phyloP scores from a whole-genome alignment of 148 eudicot species.

The Nepenthes gracilis region DNA sequence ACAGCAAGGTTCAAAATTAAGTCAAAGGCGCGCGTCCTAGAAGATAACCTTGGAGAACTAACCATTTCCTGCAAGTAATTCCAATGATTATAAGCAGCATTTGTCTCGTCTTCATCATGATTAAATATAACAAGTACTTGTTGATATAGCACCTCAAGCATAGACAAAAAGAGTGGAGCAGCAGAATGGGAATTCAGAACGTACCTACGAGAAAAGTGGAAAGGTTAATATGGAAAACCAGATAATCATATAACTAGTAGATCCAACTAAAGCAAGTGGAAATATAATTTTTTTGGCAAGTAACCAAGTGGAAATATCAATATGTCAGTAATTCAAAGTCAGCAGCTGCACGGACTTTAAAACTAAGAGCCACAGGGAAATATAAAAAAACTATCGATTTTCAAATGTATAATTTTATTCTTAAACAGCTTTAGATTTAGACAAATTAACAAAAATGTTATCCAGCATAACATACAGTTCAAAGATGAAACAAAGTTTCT shows the following conservation, averaged over 20 bases:
- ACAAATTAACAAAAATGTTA: too few species aligned
- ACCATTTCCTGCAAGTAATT: slow-evolving; percentile 19
- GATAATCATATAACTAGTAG: neutral
- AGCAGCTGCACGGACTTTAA: neutral
- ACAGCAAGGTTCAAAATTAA: slow-evolving; percentile 92
- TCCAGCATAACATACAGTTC: too few species aligned
- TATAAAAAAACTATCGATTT: neutral
- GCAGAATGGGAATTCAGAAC: slow-evolving; percentile 79
- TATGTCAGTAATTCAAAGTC: too few species aligned
- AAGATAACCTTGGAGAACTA: slow-evolving; percentile 56
- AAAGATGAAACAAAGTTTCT: too few species aligned
- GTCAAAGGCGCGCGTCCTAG: slow-evolving; percentile 85
- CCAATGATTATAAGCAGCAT: slow-evolving; percentile 10
- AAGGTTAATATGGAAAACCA: neutral
- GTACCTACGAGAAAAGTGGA: slow-evolving; percentile 49
- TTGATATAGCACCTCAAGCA: slow-evolving; percentile 69
- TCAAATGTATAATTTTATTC: too few species aligned
- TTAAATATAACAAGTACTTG: neutral
- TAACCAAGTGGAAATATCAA: too few species aligned
- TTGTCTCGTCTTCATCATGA: neutral
- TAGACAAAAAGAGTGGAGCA: slow-evolving; percentile 78
- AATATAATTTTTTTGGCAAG: neutral
- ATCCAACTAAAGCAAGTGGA: neutral
- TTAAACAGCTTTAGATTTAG: too few species aligned
- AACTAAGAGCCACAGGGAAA: neutral